These are phyloP conservation scores for Tetrahymena thermophila DNA, from an alignment of 73 alveolate genomes.

Conservation along the genomic window DNA sequence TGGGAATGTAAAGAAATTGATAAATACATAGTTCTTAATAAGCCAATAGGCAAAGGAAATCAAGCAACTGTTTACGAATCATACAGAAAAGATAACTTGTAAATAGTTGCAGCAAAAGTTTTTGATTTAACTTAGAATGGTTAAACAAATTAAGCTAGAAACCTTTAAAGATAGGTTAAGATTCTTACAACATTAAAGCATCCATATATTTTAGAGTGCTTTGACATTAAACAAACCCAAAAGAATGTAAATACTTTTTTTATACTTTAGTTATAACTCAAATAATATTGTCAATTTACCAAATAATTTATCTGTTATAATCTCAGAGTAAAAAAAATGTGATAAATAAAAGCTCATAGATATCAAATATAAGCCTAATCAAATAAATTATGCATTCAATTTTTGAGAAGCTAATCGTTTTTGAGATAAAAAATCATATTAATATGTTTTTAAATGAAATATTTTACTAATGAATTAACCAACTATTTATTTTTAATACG, in stretches of 20 bases:
- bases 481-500: constrained; percentile 8
- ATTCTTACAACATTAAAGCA: not conserved
- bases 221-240: not conserved
- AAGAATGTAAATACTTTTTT: not conserved
- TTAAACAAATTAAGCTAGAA: not conserved
- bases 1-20: not conserved
- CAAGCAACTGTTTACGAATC: not conserved
- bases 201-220: not conserved
- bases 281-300: no score
- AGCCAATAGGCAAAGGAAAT: not conserved
- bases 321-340: no score
- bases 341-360: no score
- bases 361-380: no score
- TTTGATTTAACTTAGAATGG: not conserved
- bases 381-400: no score
- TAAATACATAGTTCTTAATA: not conserved
- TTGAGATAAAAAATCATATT: no score
- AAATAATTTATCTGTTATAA: no score
- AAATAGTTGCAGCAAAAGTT: not conserved
- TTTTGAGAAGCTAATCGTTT: no score
- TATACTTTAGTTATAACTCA: not conserved
- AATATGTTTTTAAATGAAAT: no score
- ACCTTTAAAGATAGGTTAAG: not conserved
- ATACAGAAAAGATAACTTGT: not conserved
- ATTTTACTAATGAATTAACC: no score